Conservation (phyloP, 2,329 filamentous ascomycete genomes). For the Aureobasidium sp. region DNA sequence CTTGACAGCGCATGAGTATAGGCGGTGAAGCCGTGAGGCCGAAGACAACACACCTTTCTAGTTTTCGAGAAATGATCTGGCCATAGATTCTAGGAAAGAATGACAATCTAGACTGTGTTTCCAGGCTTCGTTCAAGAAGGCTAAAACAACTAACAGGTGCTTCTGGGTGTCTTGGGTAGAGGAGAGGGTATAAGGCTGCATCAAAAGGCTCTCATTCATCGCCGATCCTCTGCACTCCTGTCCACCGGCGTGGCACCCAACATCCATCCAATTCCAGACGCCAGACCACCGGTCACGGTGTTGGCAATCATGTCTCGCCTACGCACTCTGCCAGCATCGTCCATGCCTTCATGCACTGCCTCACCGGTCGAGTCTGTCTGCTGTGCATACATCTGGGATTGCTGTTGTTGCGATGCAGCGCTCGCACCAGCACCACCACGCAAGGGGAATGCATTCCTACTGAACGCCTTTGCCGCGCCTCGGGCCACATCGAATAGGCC, state of each 20-base stretch:
- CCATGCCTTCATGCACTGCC: constrained; percentile 3
- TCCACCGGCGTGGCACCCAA: constrained; percentile 40
- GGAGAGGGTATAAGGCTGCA: not conserved
- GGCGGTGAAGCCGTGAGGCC: not conserved
- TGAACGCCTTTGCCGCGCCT: constrained; percentile 41
- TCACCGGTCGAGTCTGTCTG: not conserved
- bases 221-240: constrained; percentile 7
- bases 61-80: not conserved
- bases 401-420: constrained; percentile 16
- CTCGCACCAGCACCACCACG: constrained; percentile 17
- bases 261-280: constrained; percentile 57
- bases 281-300: constrained; percentile 54
- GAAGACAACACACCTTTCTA: not conserved
- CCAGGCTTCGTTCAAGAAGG: not conserved
- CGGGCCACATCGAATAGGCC: constrained; percentile 46
- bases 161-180: not conserved
- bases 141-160: not conserved
- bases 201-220: not conserved
- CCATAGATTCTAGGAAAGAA: not conserved
- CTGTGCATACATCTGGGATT: constrained; percentile 8
- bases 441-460: constrained; percentile 40
- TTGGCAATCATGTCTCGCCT: constrained; percentile 66
- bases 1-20: not conserved
- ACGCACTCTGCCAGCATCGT: constrained; percentile 39
- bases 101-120: not conserved